Conservation (phyloP, 305 asterid species). For the Vinca major region DNA sequence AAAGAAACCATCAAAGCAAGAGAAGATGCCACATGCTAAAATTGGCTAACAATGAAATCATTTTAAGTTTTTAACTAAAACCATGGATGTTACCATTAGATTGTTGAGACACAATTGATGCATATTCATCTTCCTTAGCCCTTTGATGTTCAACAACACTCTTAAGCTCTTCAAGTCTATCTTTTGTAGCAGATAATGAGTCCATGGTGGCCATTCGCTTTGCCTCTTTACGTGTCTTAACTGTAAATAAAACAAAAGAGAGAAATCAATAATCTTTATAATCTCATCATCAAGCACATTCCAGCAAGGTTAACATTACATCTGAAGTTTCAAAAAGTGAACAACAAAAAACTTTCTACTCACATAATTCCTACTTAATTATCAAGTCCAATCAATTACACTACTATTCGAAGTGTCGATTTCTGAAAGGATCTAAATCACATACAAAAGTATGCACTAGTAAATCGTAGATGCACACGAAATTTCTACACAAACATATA, state of each 20-base stretch:
- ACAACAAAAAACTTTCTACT: not conserved
- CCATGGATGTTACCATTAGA: conserved; percentile 44
- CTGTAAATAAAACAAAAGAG: conserved; percentile 27
- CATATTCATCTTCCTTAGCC: conserved; percentile 62
- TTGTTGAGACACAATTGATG: conserved; percentile 67
- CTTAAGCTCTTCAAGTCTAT: conserved; percentile 56
- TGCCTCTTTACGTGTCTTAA: conserved; percentile 70
- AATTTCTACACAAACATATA: conserved; percentile 14
- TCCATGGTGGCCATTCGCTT: conserved; percentile 53
- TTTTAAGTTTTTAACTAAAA: conserved; percentile 9
- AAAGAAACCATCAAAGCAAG: not conserved
- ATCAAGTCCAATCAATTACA: no score
- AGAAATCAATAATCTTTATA: not conserved
- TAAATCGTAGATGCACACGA: not conserved
- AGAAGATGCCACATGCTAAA: not conserved
- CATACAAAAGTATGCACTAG: no score
- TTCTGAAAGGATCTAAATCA: no score
- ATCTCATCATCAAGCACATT: not conserved
- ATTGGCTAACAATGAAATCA: conserved; percentile 3
- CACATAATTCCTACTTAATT: no score
- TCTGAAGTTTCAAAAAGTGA: not conserved
- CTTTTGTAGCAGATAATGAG: conserved; percentile 48
- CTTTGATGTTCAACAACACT: conserved; percentile 52
- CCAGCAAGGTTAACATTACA: not conserved
- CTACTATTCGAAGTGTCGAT: no score